Base-by-base conservation (phyloP, 129 eudicot genomes). In the Saposhnikovia divaricata region DNA sequence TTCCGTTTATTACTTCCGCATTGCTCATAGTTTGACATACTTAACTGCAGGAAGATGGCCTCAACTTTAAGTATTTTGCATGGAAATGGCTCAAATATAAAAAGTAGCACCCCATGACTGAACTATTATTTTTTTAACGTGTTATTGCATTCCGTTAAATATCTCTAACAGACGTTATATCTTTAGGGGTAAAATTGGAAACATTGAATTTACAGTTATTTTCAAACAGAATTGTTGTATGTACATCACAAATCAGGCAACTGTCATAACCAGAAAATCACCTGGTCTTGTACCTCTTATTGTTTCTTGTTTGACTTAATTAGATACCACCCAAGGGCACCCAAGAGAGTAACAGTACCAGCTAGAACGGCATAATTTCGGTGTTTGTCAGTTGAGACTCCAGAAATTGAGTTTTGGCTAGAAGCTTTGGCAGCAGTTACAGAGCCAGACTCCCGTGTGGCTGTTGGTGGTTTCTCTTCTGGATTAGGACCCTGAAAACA, bases 341-440 rank as follows among this genome's bases (percentile, higher is more conserved):
- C 91, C 46, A 86, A 75, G 55, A 79, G 84, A 39, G 99, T 92
- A 68, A 86, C 81, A 2, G 81, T 48, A 57, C 96, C 97, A 70
- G 96, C 93, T 28, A 92, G 74, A 80, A 95, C 96, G 72, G 87
- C 97, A 83, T 92, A 95, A 87, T 95, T 95, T 81, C 87, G 81
- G 89, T 83, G 69, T 37, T 87, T 89, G 80, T 92, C 96, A 66
- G 90, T 87, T 71, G 99, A 95, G 34, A 85, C 88, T 46, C 91
- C 91, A 73, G 89, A 59, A 44, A 85, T 83, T 42, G 90, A 80
- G 42, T 81, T 18, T 51, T 86, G 55, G 40, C 74, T 89, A 31
- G 84, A 86, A 55, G 99, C 87, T 80, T 89, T 92, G 70, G 91
- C 99, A 53, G 89, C 96, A 80, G 89, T 6, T 31, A 83, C 92